These are phyloP conservation scores for Porcisia hertigi DNA, from an alignment of 208 protist species.

Conservation along the genomic window DNA sequence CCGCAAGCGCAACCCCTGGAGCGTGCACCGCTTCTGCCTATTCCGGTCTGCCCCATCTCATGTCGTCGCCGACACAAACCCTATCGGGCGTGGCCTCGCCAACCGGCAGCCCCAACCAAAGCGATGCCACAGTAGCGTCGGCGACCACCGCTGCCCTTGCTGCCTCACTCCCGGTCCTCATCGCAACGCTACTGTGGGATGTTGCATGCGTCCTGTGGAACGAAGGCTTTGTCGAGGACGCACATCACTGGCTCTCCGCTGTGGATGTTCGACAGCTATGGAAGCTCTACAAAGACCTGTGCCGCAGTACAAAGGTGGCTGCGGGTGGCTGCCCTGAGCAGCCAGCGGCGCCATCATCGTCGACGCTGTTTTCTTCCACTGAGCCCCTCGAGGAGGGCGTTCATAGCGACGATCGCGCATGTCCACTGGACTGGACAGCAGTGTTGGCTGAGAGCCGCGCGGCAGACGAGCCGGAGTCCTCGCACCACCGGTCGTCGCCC, in stretches of 20 bases:
- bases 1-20: background rate
- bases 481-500: background rate
- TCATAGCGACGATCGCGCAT: slow-evolving; percentile 10
- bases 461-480: slow-evolving; percentile 6
- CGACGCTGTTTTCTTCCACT: background rate
- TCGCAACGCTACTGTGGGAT: slow-evolving; percentile 58
- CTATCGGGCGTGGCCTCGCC: slow-evolving; percentile 1
- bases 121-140: background rate
- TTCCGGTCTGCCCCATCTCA: slow-evolving; percentile 17
- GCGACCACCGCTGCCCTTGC: slow-evolving; percentile 16
- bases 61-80: slow-evolving; percentile 14
- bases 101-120: background rate
- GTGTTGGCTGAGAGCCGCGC: slow-evolving; percentile 22
- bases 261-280: slow-evolving; percentile 44
- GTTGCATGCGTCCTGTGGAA: slow-evolving; percentile 58
- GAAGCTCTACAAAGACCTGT: slow-evolving; percentile 18
- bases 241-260: slow-evolving; percentile 51
- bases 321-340: background rate
- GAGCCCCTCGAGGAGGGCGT: slow-evolving; percentile 26
- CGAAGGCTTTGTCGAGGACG: slow-evolving; percentile 56
- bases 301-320: background rate
- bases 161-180: slow-evolving; percentile 31
- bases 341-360: background rate
- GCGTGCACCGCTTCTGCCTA: background rate
- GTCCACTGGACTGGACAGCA: slow-evolving; percentile 27